Evolutionary conservation across 2,329 filamentous ascomycete genomes (phyloP).

Genomic region (Colletotrichum destructivum): DNA sequence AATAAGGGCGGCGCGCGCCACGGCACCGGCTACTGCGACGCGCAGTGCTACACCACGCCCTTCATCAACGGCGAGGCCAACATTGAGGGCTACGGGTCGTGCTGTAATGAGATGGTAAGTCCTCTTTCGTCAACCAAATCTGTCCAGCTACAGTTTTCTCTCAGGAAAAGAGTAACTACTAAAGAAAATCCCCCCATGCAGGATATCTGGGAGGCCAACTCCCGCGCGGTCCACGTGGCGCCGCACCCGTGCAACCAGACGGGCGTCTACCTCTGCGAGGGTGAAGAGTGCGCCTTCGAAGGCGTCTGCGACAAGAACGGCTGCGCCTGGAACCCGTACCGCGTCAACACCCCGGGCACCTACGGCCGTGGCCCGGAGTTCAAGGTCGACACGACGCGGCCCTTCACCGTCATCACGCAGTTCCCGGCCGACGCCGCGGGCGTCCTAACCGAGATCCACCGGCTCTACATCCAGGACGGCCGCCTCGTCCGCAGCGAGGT

Average conservation of each 20-base stretch:
- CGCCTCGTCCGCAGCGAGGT: slow-evolving; percentile 62
- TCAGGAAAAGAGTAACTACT: background rate
- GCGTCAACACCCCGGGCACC: slow-evolving; percentile 44
- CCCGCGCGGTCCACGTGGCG: slow-evolving; percentile 59
- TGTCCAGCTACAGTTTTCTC: too few relatives aligned
- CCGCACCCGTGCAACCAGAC: slow-evolving; percentile 64
- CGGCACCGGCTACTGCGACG: slow-evolving; percentile 76
- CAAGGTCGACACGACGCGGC: slow-evolving; percentile 54
- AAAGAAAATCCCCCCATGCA: background rate
- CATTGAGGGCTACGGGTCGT: slow-evolving; percentile 59
- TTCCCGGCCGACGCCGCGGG: slow-evolving; percentile 58
- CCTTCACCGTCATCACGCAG: slow-evolving; percentile 65
- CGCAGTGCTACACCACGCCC: slow-evolving; percentile 67
- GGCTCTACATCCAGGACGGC: slow-evolving; percentile 66
- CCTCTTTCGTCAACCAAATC: too few relatives aligned
- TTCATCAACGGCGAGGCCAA: slow-evolving; percentile 66
- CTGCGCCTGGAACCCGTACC: slow-evolving; percentile 62
- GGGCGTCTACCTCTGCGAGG: slow-evolving; percentile 61
- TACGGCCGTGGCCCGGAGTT: slow-evolving; percentile 52
- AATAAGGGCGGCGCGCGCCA: slow-evolving; percentile 73
- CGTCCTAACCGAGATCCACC: slow-evolving; percentile 60
- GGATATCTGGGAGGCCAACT: slow-evolving; percentile 71
- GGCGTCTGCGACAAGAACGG: slow-evolving; percentile 62
- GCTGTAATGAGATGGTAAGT: slow-evolving; percentile 66
- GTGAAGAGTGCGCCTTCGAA: slow-evolving; percentile 55